phyloP scores from a whole-genome alignment of 2,329 filamentous ascomycete genomes.

The Aspergillus niger region DNA sequence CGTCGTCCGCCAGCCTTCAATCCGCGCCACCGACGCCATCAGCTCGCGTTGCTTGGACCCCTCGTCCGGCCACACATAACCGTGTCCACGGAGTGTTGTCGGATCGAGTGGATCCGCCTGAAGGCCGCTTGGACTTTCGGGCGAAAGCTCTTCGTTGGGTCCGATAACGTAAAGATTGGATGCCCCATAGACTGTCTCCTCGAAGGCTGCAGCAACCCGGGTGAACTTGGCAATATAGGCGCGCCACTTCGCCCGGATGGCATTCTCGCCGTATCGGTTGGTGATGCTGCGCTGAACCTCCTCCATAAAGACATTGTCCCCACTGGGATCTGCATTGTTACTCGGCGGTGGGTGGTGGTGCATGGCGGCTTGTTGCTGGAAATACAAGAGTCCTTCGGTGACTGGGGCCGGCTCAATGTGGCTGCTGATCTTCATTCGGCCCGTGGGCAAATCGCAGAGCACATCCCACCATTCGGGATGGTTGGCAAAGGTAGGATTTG shows the following conservation, averaged over 20 bases:
- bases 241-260: conserved; percentile 88
- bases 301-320: conserved; percentile 86
- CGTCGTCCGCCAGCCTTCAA: conserved; percentile 96
- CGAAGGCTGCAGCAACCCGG: conserved; percentile 87
- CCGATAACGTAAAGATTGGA: conserved; percentile 81
- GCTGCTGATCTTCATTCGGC: conserved; percentile 90
- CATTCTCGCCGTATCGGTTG: conserved; percentile 83
- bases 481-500: conserved; percentile 91
- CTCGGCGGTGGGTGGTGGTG: conserved; percentile 28
- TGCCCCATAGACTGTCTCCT: conserved; percentile 92
- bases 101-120: conserved; percentile 42
- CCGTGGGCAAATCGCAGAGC: conserved; percentile 87
- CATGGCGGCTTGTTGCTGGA: conserved; percentile 68
- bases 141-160: conserved; percentile 63
- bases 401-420: conserved; percentile 77
- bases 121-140: conserved; percentile 53
- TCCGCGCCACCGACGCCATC: conserved; percentile 84
- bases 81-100: conserved; percentile 72
- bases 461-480: conserved; percentile 99
- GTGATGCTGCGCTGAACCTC: conserved; percentile 81
- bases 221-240: conserved; percentile 95
- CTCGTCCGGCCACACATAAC: conserved; percentile 93
- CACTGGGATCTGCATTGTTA: conserved; percentile 67
- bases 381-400: conserved; percentile 84
- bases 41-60: conserved; percentile 78